These are phyloP conservation scores for Tulasnella sp. DNA, from an alignment of 768 basidiomycete genomes.

Conservation along the genomic window DNA sequence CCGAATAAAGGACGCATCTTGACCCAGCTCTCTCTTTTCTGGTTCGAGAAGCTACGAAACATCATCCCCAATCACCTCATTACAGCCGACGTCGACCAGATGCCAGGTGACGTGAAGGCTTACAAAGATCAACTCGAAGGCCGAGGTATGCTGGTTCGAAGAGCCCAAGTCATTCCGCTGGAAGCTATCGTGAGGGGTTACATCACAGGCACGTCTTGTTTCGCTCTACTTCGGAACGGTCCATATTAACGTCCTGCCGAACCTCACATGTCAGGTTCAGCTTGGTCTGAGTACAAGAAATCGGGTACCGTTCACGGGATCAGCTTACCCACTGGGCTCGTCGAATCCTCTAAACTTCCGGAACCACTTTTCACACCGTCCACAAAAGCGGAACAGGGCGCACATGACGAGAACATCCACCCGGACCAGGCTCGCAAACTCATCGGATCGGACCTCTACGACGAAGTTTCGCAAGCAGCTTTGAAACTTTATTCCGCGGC, in stretches of 20 bases:
- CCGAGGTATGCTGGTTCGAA: slow-evolving; percentile 85
- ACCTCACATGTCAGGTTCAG: slow-evolving; percentile 62
- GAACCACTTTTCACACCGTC: slow-evolving; percentile 91
- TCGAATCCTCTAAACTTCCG: slow-evolving; percentile 80
- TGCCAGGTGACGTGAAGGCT: slow-evolving; percentile 73
- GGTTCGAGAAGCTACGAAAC: slow-evolving; percentile 78
- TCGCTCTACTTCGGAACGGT: background rate
- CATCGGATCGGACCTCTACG: slow-evolving; percentile 62
- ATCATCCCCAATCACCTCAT: slow-evolving; percentile 90
- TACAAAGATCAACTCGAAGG: slow-evolving; percentile 77
- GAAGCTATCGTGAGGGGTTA: slow-evolving; percentile 97
- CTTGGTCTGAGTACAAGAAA: slow-evolving; percentile 91
- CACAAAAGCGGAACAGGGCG: slow-evolving; percentile 91
- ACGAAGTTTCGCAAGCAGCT: slow-evolving; percentile 55
- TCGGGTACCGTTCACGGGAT: slow-evolving; percentile 86
- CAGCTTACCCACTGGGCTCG: slow-evolving; percentile 62
- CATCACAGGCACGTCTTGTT: slow-evolving; percentile 68
- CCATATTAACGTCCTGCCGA: slow-evolving; percentile 24
- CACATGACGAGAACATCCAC: slow-evolving; percentile 94
- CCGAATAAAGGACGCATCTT: slow-evolving; percentile 89
- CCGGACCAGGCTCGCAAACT: slow-evolving; percentile 69
- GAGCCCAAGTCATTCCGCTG: slow-evolving; percentile 81
- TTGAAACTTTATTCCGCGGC: slow-evolving; percentile 69
- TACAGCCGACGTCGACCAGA: slow-evolving; percentile 66
- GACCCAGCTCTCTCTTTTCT: slow-evolving; percentile 87